Base-by-base conservation (phyloP, 2,329 filamentous ascomycete genomes). In the Colletotrichum paranaense region DNA sequence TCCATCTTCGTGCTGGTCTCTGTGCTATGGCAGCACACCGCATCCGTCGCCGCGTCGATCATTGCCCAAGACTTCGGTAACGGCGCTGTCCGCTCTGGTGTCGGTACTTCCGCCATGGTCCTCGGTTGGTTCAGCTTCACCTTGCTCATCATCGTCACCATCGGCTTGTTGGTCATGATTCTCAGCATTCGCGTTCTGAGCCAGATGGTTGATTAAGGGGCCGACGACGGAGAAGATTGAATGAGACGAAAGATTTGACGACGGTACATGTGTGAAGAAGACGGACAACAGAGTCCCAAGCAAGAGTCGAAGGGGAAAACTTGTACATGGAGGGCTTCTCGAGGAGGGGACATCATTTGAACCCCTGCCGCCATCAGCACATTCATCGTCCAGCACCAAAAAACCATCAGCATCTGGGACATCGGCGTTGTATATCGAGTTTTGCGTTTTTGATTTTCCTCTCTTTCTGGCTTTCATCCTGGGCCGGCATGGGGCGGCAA, bases 81-180 rank as follows among this genome's bases (percentile, higher is more conserved):
- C 82, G 95, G 95, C 56, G 94, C 92, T 76, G 94, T 98, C 70
- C 91, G 89, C 81, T 94, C 92, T 69, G 95, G 95, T 42, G 95
- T 98, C 14, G 95, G 95, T n/a, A 95, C 94, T 62, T 94, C 93
- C 52, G 96, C 97, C 69, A 98, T 99, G 94, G 94, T 98, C 22
- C 88, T 99, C 80, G 97, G 97, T 72, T 99, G 97, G 97, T 98
- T 99, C 84, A 94, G 94, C 55, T 98, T 99, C 80, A 93, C 94
- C 26, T 84, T 98, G 66, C 88, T 99, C 76, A 97, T 99, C 78
- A 93, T 98, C 75, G 96, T 98, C 66, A 98, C 96, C 62, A 97
- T 98, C 79, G 97, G 96, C 68, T 84, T 98, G 83, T 86, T 99
- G 75, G 93, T 98, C 79, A 98, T 98, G 95, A 98, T 98, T 79